A percentile compares a stretch with the other conserved stretches of the same genome.
Evolutionary conservation across 345 rosid species (phyloP).

Genomic region (Brassica nigra): DNA sequence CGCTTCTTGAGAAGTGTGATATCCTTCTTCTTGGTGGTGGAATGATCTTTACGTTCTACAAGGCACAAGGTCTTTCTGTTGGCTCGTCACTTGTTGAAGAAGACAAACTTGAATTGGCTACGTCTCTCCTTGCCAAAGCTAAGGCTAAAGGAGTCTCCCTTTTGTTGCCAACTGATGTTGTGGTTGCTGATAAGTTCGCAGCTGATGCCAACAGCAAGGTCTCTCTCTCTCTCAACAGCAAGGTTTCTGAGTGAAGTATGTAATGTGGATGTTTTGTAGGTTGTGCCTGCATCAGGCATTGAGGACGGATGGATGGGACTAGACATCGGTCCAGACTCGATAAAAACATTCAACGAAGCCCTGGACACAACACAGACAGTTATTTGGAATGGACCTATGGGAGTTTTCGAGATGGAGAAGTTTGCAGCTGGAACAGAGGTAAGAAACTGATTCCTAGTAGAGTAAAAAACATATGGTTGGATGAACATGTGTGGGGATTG

Average conservation of each 20-base stretch:
- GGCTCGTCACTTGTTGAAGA: conserved; percentile 95
- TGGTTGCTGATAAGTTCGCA: conserved; percentile 90
- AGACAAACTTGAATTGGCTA: conserved; percentile 89
- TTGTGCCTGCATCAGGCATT: conserved; percentile 74
- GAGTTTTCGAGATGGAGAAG: conserved; percentile 90
- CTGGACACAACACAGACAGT: conserved; percentile 74
- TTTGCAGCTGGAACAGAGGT: conserved; percentile 94
- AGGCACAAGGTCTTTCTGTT: conserved; percentile 81
- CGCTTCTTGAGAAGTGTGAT: conserved; percentile 81
- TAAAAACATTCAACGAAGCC: conserved; percentile 65
- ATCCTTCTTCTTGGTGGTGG: conserved; percentile 94
- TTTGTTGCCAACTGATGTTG: conserved; percentile 80
- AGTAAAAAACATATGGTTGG: background rate
- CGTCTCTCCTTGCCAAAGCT: conserved; percentile 80
- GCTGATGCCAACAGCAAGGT: conserved; percentile 93
- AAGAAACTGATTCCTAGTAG: background rate
- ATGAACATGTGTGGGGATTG: background rate
- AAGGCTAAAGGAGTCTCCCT: conserved; percentile 88
- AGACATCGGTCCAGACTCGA: conserved; percentile 87
- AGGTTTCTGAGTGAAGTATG: conserved; percentile 46
- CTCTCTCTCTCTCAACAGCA: conserved; percentile 48
- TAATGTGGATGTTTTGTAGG: conserved; percentile 39
- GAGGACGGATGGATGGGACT: conserved; percentile 97
- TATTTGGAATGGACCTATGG: conserved; percentile 99
- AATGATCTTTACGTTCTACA: conserved; percentile 97